Evolutionary conservation across 139 green algal species (phyloP), one percentile per base, ranked within the genome.

Genomic region (Picochlorum costavermella): DNA sequence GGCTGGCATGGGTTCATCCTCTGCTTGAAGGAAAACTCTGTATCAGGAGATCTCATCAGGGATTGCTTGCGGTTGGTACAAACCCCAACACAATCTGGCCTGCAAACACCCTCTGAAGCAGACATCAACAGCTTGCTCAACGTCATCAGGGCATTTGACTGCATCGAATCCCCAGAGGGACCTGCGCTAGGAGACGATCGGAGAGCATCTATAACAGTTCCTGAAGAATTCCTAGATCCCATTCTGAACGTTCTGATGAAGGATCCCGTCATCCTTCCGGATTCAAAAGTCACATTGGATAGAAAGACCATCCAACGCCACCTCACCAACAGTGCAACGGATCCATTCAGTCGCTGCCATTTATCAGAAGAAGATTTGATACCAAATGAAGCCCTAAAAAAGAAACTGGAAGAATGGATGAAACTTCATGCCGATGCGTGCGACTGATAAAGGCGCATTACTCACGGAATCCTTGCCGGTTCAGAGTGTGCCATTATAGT

Each of bases 261-360:
- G 30, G 69, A 60, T 31, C 44, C 62, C 6, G 62, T 60, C 11
- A n/a, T 60, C 9, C 78, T 95, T 63, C 87, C 86, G 1, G 78
- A 87, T 71, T 77, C 55, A 17, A 60, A 68, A 14, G 61, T 86
- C 9, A 69, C 69, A 6, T 49, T 89, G 44, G 85, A 90, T 63
- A 73, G 85, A 6, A 40, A 68, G 14, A 90, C 81, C 33, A 81
- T 87, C 13, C 72, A 83, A 63, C 72, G 85, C 2, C 82, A 90
- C 72, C 70, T 92, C 44, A 50, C 82, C 29, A 63, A 51, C 20
- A 68, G 51, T 53, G 50, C 33, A 10, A 88, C 83, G 0, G 87
- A 95, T 70, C 87, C 87, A 28, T 95, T 93, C 74, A 86, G 65
- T 45, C 75, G 83, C 13, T 72, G 68, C 50, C 69, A 74, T 2